Evolutionary conservation across 2,329 filamentous ascomycete genomes (phyloP), one percentile per base, ranked within the genome.

Genomic region (Dactylonectria macrodidyma): DNA sequence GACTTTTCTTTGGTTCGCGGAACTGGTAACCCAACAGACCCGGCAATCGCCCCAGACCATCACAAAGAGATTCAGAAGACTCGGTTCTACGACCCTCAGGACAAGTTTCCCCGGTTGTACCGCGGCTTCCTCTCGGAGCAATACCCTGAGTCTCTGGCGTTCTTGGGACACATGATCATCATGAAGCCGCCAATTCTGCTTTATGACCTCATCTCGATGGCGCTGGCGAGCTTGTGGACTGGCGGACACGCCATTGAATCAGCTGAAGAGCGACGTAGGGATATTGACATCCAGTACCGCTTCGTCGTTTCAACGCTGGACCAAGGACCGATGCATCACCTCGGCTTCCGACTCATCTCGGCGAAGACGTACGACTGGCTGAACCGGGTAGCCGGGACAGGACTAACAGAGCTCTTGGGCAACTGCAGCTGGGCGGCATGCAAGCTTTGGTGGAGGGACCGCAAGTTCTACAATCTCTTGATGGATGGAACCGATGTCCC

Each of bases 391-490:
- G 84, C 83, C 0, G 84, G 84, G 1, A 84, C 82, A 2, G 81
- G 83, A 4, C 77, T 85, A 26, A 75, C 69, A 47, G 80, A 84
- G 52, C 77, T 79, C 6, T 71, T 86, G 5, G 77, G 69, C 2
- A 80, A 80, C 12, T 84, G 80, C 72, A 79, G 78, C 3, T 78
- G 74, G 75, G 75, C 78, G 22, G 81, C 79, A 3, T 85, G 84
- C 84, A 77, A 77, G 68, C 80, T 85, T 36, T 85, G 83, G 83
- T 80, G 80, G 75, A 75, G 68, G 11, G 81, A 86, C 60, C 77
- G 78, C 38, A 78, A 78, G 65, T 77, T 85, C 30, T 85, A 83
- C 61, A 78, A 78, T 10, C 62, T 83, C 59, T 72, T 84, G 61
- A 81, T 82, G 74, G 74, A 78, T n/a, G 83, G 83, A 0, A 70